Conservation (phyloP, 352 stramenopile species). For the Phytophthora europaea region DNA sequence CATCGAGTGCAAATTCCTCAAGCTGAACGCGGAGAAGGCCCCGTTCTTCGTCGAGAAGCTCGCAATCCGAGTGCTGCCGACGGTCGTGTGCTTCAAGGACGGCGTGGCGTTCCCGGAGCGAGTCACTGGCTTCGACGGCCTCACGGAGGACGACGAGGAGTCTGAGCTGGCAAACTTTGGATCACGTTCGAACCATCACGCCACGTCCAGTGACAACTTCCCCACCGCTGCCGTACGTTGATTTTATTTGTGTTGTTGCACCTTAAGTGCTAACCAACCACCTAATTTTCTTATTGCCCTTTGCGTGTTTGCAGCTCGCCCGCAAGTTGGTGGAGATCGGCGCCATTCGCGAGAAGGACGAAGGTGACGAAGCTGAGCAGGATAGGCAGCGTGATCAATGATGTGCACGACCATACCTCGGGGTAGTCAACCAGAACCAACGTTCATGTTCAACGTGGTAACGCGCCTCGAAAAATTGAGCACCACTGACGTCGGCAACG, state of each 20-base stretch:
- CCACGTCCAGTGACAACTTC: conserved; percentile 66
- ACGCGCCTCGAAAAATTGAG: conserved; percentile 10
- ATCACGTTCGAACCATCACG: conserved; percentile 46
- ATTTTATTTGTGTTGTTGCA: background rate
- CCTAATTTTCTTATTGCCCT: background rate
- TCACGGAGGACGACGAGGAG: conserved; percentile 86
- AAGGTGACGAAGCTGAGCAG: conserved; percentile 46
- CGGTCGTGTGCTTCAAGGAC: conserved; percentile 93
- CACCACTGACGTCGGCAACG: conserved; percentile 4
- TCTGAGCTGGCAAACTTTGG: conserved; percentile 51
- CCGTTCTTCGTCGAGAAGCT: conserved; percentile 97
- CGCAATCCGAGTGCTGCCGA: conserved; percentile 94
- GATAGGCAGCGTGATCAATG: background rate
- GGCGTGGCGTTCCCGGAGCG: conserved; percentile 92
- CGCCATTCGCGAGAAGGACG: conserved; percentile 55
- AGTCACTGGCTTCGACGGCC: conserved; percentile 94
- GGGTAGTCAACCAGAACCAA: background rate
- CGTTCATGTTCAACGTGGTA: conserved; percentile 2
- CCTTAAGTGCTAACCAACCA: no score
- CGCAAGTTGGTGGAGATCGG: conserved; percentile 70
- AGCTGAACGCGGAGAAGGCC: conserved; percentile 95
- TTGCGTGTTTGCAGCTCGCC: conserved; percentile 53
- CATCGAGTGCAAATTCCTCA: conserved; percentile 96
- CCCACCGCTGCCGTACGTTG: conserved; percentile 62
- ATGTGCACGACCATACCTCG: background rate